Percentiles rank a stretch among this genome's conserved stretches.
These are phyloP conservation scores for Debaryomyces robertsiae DNA, from an alignment of 1,139 yeast genomes.

Conservation along the genomic window DNA sequence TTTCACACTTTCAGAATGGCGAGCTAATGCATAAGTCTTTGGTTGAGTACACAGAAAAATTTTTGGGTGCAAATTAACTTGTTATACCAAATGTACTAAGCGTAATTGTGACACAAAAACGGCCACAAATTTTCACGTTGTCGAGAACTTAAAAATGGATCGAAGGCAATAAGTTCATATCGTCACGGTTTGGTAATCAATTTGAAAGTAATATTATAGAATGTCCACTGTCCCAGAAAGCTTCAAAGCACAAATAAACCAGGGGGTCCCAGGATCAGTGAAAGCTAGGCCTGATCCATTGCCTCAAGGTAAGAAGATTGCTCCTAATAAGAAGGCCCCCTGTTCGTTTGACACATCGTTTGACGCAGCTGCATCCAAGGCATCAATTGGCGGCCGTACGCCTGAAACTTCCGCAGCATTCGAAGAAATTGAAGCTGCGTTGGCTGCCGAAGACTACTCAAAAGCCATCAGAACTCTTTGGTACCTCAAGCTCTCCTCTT, in stretches of 20 bases:
- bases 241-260: conserved; percentile 21
- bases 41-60: no score
- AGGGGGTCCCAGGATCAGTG: conserved; percentile 20
- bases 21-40: no score
- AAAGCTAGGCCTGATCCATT: conserved; percentile 22
- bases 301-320: conserved; percentile 20
- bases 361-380: conserved; percentile 16
- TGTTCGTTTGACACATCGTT: conserved; percentile 17
- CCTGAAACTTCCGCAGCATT: conserved; percentile 17
- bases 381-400: conserved; percentile 16
- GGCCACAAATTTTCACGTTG: no score
- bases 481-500: conserved; percentile 18
- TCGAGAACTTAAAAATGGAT: no score
- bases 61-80: no score
- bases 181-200: no score
- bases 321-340: conserved; percentile 18
- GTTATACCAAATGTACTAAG: no score
- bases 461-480: conserved; percentile 17
- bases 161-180: neutral
- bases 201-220: neutral
- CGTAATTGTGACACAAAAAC: no score
- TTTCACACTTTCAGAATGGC: no score
- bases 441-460: conserved; percentile 16
- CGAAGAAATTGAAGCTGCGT: conserved; percentile 15
- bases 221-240: conserved; percentile 19